Percentiles rank a stretch among this genome's conserved stretches.
Conservation (phyloP, 305 asterid genomes). For the Withania somnifera region DNA sequence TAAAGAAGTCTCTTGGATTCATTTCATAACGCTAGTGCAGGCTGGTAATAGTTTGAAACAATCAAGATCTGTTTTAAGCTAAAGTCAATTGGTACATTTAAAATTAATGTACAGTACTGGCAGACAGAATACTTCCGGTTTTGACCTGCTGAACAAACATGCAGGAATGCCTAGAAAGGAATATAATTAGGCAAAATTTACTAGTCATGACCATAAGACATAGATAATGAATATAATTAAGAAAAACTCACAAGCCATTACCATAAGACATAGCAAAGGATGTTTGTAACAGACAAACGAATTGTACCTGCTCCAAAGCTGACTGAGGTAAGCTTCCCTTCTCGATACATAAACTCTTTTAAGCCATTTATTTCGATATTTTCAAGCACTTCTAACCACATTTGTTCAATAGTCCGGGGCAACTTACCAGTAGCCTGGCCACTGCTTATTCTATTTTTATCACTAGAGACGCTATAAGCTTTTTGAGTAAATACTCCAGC, state of each 20-base stretch:
- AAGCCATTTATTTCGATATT: constrained; percentile 52
- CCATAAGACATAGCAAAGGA: constrained; percentile 3
- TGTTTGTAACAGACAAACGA: background rate
- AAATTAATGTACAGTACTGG: background rate
- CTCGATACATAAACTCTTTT: constrained; percentile 63
- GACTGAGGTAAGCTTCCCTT: constrained; percentile 81
- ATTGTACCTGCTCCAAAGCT: constrained; percentile 73
- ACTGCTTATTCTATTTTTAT: constrained; percentile 14
- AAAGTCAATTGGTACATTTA: background rate
- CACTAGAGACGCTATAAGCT: constrained; percentile 17
- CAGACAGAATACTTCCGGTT: background rate
- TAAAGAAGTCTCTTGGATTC: background rate
- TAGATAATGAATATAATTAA: background rate
- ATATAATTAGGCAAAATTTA: background rate
- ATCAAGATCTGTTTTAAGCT: background rate
- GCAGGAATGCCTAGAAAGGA: background rate
- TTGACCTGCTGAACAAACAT: background rate
- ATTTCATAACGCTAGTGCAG: background rate
- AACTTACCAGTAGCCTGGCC: constrained; percentile 22
- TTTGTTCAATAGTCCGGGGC: constrained; percentile 39
- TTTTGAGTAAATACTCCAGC: constrained; percentile 26
- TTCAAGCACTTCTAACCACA: constrained; percentile 81
- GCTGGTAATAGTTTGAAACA: background rate
- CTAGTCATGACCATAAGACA: background rate
- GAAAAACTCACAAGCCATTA: background rate